These are phyloP conservation scores for Microdochium trichocladiopsis DNA, from an alignment of 2,329 filamentous ascomycete genomes.

Conservation along the genomic window DNA sequence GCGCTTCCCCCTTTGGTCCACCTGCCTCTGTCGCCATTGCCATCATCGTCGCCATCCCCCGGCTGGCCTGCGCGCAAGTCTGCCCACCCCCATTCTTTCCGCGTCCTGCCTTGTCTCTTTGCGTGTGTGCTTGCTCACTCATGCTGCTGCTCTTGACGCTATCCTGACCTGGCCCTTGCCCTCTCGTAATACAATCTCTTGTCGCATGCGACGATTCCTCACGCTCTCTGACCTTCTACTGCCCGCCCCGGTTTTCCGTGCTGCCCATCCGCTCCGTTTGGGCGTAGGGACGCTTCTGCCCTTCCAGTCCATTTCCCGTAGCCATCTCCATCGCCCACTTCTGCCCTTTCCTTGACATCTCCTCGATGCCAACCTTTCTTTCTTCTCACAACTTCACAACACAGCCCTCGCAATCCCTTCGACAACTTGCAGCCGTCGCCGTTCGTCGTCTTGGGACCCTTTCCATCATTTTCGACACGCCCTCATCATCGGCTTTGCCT, in stretches of 20 bases:
- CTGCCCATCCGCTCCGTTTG: background rate
- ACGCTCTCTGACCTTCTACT: background rate
- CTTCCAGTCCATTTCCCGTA: background rate
- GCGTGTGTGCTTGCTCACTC: background rate
- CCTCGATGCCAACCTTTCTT: background rate
- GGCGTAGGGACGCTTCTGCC: background rate
- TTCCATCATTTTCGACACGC: background rate
- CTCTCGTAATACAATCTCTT: background rate
- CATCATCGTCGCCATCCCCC: too few relatives aligned
- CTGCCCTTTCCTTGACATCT: background rate
- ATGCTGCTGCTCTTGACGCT: background rate
- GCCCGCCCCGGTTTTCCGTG: slow-evolving; percentile 1
- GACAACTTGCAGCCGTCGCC: background rate
- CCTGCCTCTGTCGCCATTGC: too few relatives aligned
- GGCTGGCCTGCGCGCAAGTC: too few relatives aligned
- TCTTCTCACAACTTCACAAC: background rate
- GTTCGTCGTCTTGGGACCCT: background rate
- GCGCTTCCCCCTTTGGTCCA: too few relatives aligned
- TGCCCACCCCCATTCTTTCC: too few relatives aligned
- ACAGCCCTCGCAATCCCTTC: background rate
- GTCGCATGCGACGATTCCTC: background rate
- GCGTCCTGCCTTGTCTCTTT: too few relatives aligned
- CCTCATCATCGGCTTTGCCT: background rate
- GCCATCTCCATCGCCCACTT: background rate
- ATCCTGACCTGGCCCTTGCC: background rate